Conservation (phyloP, 495 filamentous ascomycete genomes). For the Penicillium diatomitis region DNA sequence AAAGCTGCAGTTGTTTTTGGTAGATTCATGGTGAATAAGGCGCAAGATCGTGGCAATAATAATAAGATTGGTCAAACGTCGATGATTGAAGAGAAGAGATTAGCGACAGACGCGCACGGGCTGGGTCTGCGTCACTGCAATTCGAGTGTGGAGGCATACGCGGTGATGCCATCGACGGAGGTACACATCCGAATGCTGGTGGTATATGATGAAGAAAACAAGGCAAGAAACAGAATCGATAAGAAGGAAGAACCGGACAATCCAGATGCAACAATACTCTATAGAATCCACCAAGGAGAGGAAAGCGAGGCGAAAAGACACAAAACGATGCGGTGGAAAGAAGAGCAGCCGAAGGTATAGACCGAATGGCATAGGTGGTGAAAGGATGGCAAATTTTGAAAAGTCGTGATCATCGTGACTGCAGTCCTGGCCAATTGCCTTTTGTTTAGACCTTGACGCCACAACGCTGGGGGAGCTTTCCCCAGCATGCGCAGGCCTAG, state of each 20-base stretch:
- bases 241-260: conserved; percentile 15
- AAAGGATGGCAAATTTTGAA: conserved; percentile 26
- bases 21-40: not conserved
- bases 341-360: conserved; percentile 18
- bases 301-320: conserved; percentile 10
- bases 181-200: conserved; percentile 12
- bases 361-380: conserved; percentile 25
- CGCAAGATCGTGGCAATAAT: conserved; percentile 4
- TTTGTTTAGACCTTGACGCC: too few relatives aligned
- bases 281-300: conserved; percentile 8
- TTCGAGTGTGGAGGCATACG: too few relatives aligned
- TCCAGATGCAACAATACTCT: conserved; percentile 27
- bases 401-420: conserved; percentile 41
- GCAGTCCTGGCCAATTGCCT: conserved; percentile 16
- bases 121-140: not conserved
- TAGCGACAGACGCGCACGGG: conserved; percentile 13
- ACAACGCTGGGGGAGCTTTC: too few relatives aligned
- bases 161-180: conserved; percentile 1
- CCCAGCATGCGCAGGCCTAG: too few relatives aligned
- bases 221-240: conserved; percentile 8
- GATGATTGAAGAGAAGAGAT: conserved; percentile 9
- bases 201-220: conserved; percentile 22
- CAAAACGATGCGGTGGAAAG: conserved; percentile 8
- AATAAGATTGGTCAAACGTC: conserved; percentile 4
- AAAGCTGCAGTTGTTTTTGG: conserved; percentile 9